Conservation (phyloP, 768 basidiomycete species). For the Lactarius pseudohatsudake region DNA sequence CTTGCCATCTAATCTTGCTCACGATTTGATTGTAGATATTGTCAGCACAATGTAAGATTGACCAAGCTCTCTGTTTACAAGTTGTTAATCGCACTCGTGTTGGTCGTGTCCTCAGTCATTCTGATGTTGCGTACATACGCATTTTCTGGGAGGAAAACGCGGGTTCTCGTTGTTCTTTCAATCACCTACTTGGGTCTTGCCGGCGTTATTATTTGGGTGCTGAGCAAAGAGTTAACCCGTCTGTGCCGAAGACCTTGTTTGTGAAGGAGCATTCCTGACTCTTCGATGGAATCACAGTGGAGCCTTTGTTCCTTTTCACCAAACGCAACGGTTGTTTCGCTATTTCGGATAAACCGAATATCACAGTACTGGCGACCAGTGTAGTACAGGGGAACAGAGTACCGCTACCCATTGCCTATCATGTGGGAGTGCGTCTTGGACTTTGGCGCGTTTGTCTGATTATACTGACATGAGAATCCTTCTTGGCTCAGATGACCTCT, state of each 20-base stretch:
- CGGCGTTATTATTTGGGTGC: constrained; percentile 14
- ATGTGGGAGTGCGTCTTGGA: constrained; percentile 19
- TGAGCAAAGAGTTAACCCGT: constrained; percentile 11
- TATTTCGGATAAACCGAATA: not conserved
- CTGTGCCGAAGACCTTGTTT: not conserved
- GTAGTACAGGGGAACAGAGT: fast-evolving
- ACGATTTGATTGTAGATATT: constrained; percentile 4
- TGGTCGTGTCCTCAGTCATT: constrained; percentile 12
- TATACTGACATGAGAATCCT: not conserved
- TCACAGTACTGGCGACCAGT: not conserved
- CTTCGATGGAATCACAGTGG: constrained; percentile 10
- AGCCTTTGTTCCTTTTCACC: not conserved
- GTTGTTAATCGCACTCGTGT: constrained; percentile 2
- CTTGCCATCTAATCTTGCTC: not conserved
- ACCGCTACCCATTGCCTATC: not conserved
- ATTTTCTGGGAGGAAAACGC: constrained; percentile 17
- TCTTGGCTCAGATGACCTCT: constrained; percentile 9
- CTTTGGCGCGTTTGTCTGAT: not conserved
- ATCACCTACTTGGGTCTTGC: constrained; percentile 8
- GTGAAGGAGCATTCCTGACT: not conserved
- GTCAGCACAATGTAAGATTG: constrained; percentile 21
- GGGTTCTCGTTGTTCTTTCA: constrained; percentile 12
- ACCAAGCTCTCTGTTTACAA: not conserved
- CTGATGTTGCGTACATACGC: constrained; percentile 28
- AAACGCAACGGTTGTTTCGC: constrained; percentile 14